Conservation (phyloP, 805 yeast species). For the Tetrapisispora taiwanensis region DNA sequence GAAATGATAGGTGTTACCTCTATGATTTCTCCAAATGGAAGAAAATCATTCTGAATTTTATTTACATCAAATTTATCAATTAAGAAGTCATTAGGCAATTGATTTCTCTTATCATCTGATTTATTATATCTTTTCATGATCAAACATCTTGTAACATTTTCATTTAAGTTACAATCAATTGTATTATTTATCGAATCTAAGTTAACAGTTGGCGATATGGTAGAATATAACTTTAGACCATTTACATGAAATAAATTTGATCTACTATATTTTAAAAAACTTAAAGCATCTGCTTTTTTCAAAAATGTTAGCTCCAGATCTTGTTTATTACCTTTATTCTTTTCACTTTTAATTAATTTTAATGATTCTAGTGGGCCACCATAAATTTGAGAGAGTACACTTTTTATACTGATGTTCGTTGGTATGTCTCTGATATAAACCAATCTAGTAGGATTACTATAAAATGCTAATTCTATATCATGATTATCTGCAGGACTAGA, state of each 20-base stretch:
- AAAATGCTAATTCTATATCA: background rate
- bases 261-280: conserved; percentile 41
- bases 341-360: conserved; percentile 16
- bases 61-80: conserved; percentile 39
- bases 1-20: conserved; percentile 62
- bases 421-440: conserved; percentile 29
- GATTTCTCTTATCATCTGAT: conserved; percentile 14
- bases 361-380: conserved; percentile 65
- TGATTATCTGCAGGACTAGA: background rate
- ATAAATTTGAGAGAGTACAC: conserved; percentile 43
- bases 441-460: background rate
- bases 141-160: conserved; percentile 4
- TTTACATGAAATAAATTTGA: conserved; percentile 50
- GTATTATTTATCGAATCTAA: background rate
- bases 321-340: conserved; percentile 15
- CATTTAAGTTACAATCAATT: background rate
- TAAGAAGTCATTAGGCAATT: conserved; percentile 17
- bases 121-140: conserved; percentile 6
- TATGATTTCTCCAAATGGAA: conserved; percentile 46
- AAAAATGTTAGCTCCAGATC: conserved; percentile 42
- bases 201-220: conserved; percentile 31
- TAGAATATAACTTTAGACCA: conserved; percentile 40
- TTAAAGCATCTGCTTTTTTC: conserved; percentile 41
- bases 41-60: conserved; percentile 41
- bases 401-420: conserved; percentile 35